A percentile compares a stretch with the other conserved stretches of the same genome.
Evolutionary conservation across 106 monocot species (phyloP).

Genomic region (Triglochin maritima): DNA sequence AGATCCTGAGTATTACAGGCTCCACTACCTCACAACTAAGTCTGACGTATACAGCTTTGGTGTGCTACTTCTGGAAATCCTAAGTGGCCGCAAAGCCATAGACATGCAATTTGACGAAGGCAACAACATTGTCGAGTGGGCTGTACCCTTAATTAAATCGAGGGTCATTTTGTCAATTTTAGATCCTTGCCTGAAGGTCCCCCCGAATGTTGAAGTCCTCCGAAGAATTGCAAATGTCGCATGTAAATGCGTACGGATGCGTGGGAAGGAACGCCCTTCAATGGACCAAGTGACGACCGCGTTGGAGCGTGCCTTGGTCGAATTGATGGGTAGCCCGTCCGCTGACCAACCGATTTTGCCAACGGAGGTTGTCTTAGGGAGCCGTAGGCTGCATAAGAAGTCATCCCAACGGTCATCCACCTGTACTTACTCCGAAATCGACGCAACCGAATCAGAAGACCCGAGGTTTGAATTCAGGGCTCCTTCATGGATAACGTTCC

Average conservation of each 20-base stretch:
- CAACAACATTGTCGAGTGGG: slow-evolving; percentile 96
- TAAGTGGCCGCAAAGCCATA: slow-evolving; percentile 90
- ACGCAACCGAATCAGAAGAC: slow-evolving; percentile 41
- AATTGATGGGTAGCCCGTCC: slow-evolving; percentile 86
- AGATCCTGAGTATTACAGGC: slow-evolving; percentile 94
- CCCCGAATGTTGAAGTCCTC: slow-evolving; percentile 53
- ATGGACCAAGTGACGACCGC: slow-evolving; percentile 96
- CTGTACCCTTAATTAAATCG: slow-evolving; percentile 75
- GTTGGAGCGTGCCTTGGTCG: slow-evolving; percentile 65
- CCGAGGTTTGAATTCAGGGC: slow-evolving; percentile 70
- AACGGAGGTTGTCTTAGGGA: slow-evolving; percentile 89
- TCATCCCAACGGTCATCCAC: slow-evolving; percentile 66
- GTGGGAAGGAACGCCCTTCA: slow-evolving; percentile 87
- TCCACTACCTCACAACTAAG: slow-evolving; percentile 95
- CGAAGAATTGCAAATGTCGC: slow-evolving; percentile 64
- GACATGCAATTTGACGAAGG: slow-evolving; percentile 95
- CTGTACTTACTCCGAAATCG: slow-evolving; percentile 59
- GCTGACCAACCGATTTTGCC: slow-evolving; percentile 85
- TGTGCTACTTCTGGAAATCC: slow-evolving; percentile 80
- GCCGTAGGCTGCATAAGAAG: slow-evolving; percentile 87
- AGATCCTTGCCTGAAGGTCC: slow-evolving; percentile 61
- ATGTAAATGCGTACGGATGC: slow-evolving; percentile 87
- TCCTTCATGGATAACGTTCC: slow-evolving; percentile 99
- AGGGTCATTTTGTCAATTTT: slow-evolving; percentile 44
- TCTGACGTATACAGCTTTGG: slow-evolving; percentile 99